Percentiles rank a stretch among this genome's conserved stretches.
phyloP scores from a whole-genome alignment of 768 basidiomycete species.

The Candolleomyces efflorescens region DNA sequence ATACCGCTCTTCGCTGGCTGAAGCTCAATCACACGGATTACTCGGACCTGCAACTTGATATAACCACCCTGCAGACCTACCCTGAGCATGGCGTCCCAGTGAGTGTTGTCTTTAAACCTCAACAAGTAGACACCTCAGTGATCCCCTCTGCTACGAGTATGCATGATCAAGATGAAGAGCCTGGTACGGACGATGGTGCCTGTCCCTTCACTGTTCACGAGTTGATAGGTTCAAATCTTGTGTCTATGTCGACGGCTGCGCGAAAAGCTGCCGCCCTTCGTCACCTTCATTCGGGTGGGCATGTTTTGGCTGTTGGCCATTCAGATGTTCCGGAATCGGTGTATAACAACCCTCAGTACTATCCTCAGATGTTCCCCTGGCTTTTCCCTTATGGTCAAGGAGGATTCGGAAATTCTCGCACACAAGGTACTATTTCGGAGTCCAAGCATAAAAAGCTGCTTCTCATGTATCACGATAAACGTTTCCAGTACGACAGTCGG shows the following conservation, averaged over 20 bases:
- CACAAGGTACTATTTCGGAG: constrained; percentile 12
- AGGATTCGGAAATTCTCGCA: constrained; percentile 15
- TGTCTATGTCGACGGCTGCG: constrained; percentile 11
- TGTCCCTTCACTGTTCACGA: constrained; percentile 36
- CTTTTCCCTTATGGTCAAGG: constrained; percentile 36
- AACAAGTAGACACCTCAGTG: too few relatives aligned
- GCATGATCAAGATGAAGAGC: constrained; percentile 21
- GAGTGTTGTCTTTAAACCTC: too few relatives aligned
- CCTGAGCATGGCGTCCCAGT: too few relatives aligned
- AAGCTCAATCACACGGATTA: too few relatives aligned
- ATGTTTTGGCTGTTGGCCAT: constrained; percentile 25
- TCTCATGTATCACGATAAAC: constrained; percentile 31
- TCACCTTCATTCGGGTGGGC: constrained; percentile 19
- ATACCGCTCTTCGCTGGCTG: too few relatives aligned
- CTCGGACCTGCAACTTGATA: too few relatives aligned
- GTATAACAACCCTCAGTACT: constrained; percentile 29
- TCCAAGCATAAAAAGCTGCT: constrained; percentile 18
- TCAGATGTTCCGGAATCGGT: constrained; percentile 16
- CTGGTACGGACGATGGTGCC: constrained; percentile 20
- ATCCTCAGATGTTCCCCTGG: constrained; percentile 40
- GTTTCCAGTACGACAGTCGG: constrained; percentile 28
- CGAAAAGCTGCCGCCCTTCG: constrained; percentile 21
- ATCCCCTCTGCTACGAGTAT: constrained; percentile 9
- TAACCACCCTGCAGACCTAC: too few relatives aligned
- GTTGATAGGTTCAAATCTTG: constrained; percentile 20